These are phyloP conservation scores for Chaetomiaceae sp. DNA, from an alignment of 2,329 filamentous ascomycete species.

Conservation along the genomic window DNA sequence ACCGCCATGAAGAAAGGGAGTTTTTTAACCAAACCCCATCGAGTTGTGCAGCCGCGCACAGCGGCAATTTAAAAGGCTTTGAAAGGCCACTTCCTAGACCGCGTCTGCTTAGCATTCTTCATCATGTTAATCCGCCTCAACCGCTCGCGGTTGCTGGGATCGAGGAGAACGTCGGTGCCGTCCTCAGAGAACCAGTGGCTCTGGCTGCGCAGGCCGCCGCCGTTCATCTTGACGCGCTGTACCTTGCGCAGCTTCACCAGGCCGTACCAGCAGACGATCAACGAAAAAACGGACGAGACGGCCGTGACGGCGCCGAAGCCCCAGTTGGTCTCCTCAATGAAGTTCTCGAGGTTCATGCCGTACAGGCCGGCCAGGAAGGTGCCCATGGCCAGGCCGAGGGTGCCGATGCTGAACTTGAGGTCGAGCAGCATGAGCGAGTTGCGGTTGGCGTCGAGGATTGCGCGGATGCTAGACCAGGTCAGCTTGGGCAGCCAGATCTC, in stretches of 20 bases:
- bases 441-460: constrained; percentile 95
- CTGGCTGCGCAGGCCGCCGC: constrained; percentile 26
- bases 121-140: constrained; percentile 48
- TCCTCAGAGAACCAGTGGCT: constrained; percentile 45
- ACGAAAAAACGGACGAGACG: constrained; percentile 66
- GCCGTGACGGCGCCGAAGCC: constrained; percentile 76
- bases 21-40: background rate
- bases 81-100: constrained; percentile 25
- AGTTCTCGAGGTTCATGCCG: constrained; percentile 99
- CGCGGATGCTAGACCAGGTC: constrained; percentile 64
- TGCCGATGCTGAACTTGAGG: constrained; percentile 92
- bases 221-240: constrained; percentile 75
- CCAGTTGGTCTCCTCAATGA: constrained; percentile 88
- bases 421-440: constrained; percentile 97
- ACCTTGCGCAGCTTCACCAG: constrained; percentile 78
- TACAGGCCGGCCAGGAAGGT: constrained; percentile 98
- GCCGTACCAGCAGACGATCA: constrained; percentile 77
- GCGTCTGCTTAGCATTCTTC: constrained; percentile 32
- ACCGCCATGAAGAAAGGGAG: background rate
- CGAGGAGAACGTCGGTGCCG: constrained; percentile 47
- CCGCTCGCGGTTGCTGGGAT: constrained; percentile 52
- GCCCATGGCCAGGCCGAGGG: constrained; percentile 87
- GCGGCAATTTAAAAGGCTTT: background rate
- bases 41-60: background rate
- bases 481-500: constrained; percentile 20